phyloP scores from a whole-genome alignment of 2,329 filamentous ascomycete species.

The Sporothrix sp. region DNA sequence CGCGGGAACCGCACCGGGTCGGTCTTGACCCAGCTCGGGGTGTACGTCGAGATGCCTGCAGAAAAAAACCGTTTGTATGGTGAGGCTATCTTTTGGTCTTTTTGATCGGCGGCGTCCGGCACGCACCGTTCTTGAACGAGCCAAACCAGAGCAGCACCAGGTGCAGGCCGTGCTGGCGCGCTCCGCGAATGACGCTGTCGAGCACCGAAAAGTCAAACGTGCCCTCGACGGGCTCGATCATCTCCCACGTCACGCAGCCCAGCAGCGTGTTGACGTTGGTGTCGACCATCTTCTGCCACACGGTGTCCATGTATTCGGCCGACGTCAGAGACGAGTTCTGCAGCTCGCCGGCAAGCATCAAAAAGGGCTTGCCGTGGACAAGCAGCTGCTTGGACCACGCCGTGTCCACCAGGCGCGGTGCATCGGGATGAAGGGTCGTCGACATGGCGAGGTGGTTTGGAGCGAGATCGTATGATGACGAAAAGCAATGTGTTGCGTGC shows the following conservation, averaged over 20 bases:
- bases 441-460: too few species aligned
- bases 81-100: too few species aligned
- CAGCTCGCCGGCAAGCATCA: neutral
- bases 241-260: conserved; percentile 25
- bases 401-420: too few species aligned
- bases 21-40: conserved; percentile 22
- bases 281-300: neutral
- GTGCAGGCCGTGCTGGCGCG: conserved; percentile 19
- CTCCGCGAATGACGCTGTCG: conserved; percentile 20
- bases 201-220: conserved; percentile 23
- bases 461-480: too few species aligned
- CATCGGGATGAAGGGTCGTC: too few species aligned
- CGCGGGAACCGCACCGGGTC: conserved; percentile 22
- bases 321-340: neutral
- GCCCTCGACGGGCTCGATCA: conserved; percentile 24
- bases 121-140: conserved; percentile 21
- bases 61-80: too few species aligned
- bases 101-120: too few species aligned
- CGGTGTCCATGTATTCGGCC: neutral
- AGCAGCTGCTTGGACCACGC: too few species aligned
- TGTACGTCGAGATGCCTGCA: too few species aligned
- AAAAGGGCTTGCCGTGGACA: neutral
- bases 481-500: too few species aligned
- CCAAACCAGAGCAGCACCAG: conserved; percentile 23
- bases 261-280: conserved; percentile 24